Conservation (phyloP, 352 stramenopile genomes). For the Pythium insidiosum region DNA sequence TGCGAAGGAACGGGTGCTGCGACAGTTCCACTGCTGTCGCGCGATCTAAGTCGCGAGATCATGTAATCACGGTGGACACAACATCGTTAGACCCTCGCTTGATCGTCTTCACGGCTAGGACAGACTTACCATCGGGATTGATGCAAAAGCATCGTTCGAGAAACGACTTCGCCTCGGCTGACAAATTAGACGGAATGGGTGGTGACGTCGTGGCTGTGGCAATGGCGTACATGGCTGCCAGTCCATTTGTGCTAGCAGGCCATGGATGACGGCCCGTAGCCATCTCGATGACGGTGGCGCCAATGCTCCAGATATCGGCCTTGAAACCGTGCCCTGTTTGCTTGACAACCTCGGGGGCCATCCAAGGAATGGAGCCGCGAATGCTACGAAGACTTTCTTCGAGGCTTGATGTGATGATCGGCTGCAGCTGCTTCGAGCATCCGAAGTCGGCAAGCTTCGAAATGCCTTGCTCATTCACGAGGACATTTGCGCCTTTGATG, state of each 20-base stretch:
- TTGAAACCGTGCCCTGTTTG: conserved; percentile 72
- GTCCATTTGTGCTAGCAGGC: conserved; percentile 44
- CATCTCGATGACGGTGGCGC: conserved; percentile 76
- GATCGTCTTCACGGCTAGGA: no score
- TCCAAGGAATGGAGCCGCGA: conserved; percentile 79
- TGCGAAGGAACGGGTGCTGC: conserved; percentile 42
- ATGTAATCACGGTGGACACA: no score
- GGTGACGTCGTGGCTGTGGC: conserved; percentile 43
- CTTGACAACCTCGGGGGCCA: conserved; percentile 73
- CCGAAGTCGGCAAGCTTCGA: conserved; percentile 89
- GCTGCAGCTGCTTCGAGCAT: conserved; percentile 82
- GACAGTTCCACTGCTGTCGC: conserved; percentile 56
- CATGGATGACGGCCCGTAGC: conserved; percentile 66
- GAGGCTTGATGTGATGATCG: conserved; percentile 72
- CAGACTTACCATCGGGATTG: conserved; percentile 40
- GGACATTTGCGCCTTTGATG: conserved; percentile 90
- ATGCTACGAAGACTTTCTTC: conserved; percentile 79
- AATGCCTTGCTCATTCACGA: conserved; percentile 83
- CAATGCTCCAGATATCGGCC: conserved; percentile 78
- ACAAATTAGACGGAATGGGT: conserved; percentile 42
- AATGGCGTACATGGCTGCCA: conserved; percentile 66
- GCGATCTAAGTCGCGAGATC: conserved; percentile 33
- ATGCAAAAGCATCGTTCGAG: conserved; percentile 64
- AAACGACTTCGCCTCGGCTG: conserved; percentile 41
- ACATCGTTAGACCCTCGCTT: no score